These are phyloP conservation scores for Cercospora beticola DNA, from an alignment of 2,329 filamentous ascomycete genomes.

Conservation along the genomic window DNA sequence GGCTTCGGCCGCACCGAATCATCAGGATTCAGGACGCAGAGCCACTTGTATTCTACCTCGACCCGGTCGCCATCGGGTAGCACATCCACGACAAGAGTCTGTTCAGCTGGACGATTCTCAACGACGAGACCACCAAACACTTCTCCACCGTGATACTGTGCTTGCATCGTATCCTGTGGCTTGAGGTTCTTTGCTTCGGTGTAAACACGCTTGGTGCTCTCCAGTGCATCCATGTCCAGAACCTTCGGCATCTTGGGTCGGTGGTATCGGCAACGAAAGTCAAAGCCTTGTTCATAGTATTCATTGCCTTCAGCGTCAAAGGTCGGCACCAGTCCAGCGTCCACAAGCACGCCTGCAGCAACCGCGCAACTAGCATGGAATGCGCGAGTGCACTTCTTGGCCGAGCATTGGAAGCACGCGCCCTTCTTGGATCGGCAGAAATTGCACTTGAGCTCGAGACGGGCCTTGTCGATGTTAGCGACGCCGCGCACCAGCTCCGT, in stretches of 20 bases:
- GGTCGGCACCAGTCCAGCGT: slow-evolving; percentile 80
- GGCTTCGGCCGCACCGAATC: slow-evolving; percentile 74
- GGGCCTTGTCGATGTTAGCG: slow-evolving; percentile 78
- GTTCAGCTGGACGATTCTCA: slow-evolving; percentile 75
- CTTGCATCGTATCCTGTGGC: slow-evolving; percentile 76
- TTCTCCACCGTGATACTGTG: slow-evolving; percentile 79
- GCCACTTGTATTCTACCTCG: slow-evolving; percentile 83
- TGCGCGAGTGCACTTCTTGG: slow-evolving; percentile 87
- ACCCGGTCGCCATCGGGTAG: slow-evolving; percentile 76
- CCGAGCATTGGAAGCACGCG: slow-evolving; percentile 95
- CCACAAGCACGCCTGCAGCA: slow-evolving; percentile 86
- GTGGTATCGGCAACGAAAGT: slow-evolving; percentile 94
- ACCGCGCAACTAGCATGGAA: slow-evolving; percentile 96
- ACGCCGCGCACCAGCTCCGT: slow-evolving; percentile 75
- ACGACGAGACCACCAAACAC: slow-evolving; percentile 88
- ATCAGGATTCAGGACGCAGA: slow-evolving; percentile 68
- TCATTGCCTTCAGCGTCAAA: slow-evolving; percentile 88
- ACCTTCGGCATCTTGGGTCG: slow-evolving; percentile 82
- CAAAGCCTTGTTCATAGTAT: slow-evolving; percentile 87
- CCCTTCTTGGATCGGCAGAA: slow-evolving; percentile 92
- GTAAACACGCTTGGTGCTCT: slow-evolving; percentile 67
- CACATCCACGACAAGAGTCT: slow-evolving; percentile 75
- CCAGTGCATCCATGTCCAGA: slow-evolving; percentile 57
- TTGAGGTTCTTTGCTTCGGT: slow-evolving; percentile 68
- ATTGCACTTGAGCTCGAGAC: slow-evolving; percentile 87